Base-by-base conservation (phyloP, 257 asterid species). In the Ballota nigra region DNA sequence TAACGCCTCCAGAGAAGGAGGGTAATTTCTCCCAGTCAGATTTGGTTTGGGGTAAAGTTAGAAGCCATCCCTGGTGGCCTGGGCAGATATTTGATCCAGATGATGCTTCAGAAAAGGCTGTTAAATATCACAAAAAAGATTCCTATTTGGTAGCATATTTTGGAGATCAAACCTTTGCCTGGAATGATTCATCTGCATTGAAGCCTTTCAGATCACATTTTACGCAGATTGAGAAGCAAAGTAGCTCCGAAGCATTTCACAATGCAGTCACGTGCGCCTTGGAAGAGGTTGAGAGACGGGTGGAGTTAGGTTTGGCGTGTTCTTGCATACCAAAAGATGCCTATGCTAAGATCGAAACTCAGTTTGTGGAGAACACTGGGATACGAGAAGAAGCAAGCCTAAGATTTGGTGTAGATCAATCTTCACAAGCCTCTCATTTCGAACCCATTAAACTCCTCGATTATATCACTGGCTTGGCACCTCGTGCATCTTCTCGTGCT, bases 41-140 rank as follows among this genome's bases (percentile, higher is more conserved):
- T 88, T 77, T 95, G 77, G 97, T 95, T 36, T 95, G 98, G 99
- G 99, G 99, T 43, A 95, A 95, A 80, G 96, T 92, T 66, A 85
- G 93, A 67, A 92, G 94, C 83, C 98, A 95, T 83, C 98, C 99
- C 0, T 95, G 98, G 99, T 95, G 99, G 99, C 99, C 99, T 8
- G 99, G 99, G n/a, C 99, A 92, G 81, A 88, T 95, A 78, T 89
- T 81, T 62, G 96, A 86, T 78, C 94, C 88, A 7, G 80, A 81
- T 2, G 91, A 92, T 86, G 98, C 97, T 74, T 95, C 99, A 2
- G 95, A 92, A 61, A 86, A 81, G 80, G 97, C 97, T 26, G 81
- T 80, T 68, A 95, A 90, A 74, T 65, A 92, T 81, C 71, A 72
- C 53, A 95, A 88, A 78, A 95, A 89, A 65, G 97, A 90, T 58